phyloP scores from a whole-genome alignment of 352 stramenopile species.

The Globisporangium acanthophoron region DNA sequence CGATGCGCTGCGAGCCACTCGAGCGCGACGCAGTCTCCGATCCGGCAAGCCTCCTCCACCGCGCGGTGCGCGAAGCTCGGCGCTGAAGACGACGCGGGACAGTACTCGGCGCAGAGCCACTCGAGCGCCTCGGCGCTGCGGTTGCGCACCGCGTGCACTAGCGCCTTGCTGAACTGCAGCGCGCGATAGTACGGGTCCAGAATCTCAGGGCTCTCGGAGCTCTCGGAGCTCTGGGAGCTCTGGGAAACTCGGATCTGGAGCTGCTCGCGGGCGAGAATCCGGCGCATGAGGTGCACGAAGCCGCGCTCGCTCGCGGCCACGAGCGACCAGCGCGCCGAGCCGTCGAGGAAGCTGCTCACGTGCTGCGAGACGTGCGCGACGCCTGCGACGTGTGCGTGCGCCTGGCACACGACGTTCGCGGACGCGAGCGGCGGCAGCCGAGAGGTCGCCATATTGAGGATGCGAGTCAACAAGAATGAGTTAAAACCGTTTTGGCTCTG shows the following conservation, averaged over 20 bases:
- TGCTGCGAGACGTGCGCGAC: neutral
- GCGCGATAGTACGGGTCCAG: neutral
- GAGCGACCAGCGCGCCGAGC: neutral
- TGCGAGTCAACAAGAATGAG: no score
- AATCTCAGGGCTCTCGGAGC: neutral
- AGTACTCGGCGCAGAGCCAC: neutral
- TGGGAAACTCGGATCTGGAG: neutral
- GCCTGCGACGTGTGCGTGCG: neutral
- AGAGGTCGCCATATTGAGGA: neutral
- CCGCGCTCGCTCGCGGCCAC: neutral
- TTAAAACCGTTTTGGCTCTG: no score
- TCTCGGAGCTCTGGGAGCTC: neutral
- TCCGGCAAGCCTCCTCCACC: neutral
- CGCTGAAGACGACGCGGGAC: neutral
- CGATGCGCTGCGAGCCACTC: slow-evolving; percentile 1
- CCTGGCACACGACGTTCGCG: neutral
- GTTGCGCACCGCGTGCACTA: neutral
- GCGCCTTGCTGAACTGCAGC: neutral
- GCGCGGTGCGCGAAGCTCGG: slow-evolving; percentile 1
- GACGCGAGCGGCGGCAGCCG: neutral
- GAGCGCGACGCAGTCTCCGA: neutral
- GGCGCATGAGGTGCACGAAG: slow-evolving; percentile 1
- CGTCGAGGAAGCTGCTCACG: neutral
- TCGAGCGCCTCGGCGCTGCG: neutral
- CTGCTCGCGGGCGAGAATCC: neutral